Percentiles rank a stretch among this genome's conserved stretches.
phyloP scores from a whole-genome alignment of 1,284 basidiomycete genomes.

The Moesziomyces sp. region DNA sequence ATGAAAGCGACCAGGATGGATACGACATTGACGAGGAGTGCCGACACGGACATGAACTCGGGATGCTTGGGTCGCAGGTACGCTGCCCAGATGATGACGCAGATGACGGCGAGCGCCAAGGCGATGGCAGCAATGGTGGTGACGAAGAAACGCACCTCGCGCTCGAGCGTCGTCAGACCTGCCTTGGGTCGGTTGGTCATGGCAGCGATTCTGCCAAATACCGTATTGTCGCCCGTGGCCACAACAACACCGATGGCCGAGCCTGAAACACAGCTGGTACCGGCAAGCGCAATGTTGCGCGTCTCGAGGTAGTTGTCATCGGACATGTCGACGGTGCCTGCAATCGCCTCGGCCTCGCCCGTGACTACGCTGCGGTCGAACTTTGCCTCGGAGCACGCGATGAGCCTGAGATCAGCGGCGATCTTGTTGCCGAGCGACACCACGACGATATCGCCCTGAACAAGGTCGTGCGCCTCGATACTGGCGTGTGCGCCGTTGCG shows the following conservation, averaged over 20 bases:
- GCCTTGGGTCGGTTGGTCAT: constrained; percentile 33
- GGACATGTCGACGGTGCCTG: constrained; percentile 71
- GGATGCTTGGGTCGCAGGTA: constrained; percentile 71
- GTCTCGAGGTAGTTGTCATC: constrained; percentile 71
- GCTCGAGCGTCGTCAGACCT: constrained; percentile 73
- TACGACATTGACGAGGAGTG: constrained; percentile 72
- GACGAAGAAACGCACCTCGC: constrained; percentile 70
- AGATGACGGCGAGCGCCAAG: constrained; percentile 70
- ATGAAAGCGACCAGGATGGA: constrained; percentile 79
- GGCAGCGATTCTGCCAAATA: constrained; percentile 69
- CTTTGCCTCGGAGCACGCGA: constrained; percentile 71
- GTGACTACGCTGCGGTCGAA: constrained; percentile 76
- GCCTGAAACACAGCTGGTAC: constrained; percentile 76
- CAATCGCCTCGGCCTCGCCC: constrained; percentile 73
- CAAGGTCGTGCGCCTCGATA: constrained; percentile 75
- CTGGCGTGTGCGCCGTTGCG: constrained; percentile 73
- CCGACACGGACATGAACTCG: constrained; percentile 73
- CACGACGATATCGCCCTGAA: constrained; percentile 76
- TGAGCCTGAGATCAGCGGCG: constrained; percentile 70
- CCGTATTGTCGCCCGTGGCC: constrained; percentile 73
- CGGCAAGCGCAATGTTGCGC: constrained; percentile 75
- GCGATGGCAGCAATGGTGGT: constrained; percentile 71
- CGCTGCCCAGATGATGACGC: constrained; percentile 73
- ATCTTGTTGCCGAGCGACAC: constrained; percentile 69
- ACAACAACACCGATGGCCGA: constrained; percentile 73